Percentiles rank a stretch among this genome's conserved stretches.
These are phyloP conservation scores for Trichocladium antarcticum DNA, from an alignment of 495 filamentous ascomycete species.

Conservation along the genomic window DNA sequence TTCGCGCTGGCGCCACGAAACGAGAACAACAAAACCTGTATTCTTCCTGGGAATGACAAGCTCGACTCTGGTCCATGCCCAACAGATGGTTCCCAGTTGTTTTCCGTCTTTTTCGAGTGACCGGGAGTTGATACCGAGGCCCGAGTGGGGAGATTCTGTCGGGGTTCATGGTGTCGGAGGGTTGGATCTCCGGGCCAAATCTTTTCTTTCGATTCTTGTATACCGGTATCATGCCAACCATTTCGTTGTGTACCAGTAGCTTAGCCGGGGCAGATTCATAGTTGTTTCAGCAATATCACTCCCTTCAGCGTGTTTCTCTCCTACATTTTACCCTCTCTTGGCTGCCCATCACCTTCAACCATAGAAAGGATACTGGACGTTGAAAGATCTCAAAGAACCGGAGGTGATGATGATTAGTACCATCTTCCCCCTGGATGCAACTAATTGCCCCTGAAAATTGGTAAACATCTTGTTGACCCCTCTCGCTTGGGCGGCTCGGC, in stretches of 20 bases:
- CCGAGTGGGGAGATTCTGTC: too few relatives aligned
- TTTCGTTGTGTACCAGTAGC: background rate
- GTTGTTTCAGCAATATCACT: background rate
- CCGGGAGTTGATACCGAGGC: too few relatives aligned
- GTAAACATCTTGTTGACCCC: too few relatives aligned
- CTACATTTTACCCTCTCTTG: too few relatives aligned
- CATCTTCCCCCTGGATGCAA: too few relatives aligned
- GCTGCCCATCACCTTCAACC: too few relatives aligned
- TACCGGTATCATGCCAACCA: background rate
- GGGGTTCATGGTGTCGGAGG: background rate
- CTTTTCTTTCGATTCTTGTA: background rate
- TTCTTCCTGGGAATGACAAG: constrained; percentile 29
- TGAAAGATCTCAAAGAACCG: too few relatives aligned
- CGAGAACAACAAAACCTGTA: constrained; percentile 31
- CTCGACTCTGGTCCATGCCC: constrained; percentile 34
- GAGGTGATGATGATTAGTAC: too few relatives aligned
- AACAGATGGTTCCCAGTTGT: constrained; percentile 33
- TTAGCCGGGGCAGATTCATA: background rate
- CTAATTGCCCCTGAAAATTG: too few relatives aligned
- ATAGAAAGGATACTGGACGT: too few relatives aligned
- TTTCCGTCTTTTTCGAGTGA: constrained; percentile 36
- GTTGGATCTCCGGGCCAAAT: background rate
- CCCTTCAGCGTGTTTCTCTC: too few relatives aligned
- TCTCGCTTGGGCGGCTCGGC: background rate
- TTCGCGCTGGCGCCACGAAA: constrained; percentile 34